phyloP scores from a whole-genome alignment of 495 filamentous ascomycete genomes.

The Podospora tetraspora region DNA sequence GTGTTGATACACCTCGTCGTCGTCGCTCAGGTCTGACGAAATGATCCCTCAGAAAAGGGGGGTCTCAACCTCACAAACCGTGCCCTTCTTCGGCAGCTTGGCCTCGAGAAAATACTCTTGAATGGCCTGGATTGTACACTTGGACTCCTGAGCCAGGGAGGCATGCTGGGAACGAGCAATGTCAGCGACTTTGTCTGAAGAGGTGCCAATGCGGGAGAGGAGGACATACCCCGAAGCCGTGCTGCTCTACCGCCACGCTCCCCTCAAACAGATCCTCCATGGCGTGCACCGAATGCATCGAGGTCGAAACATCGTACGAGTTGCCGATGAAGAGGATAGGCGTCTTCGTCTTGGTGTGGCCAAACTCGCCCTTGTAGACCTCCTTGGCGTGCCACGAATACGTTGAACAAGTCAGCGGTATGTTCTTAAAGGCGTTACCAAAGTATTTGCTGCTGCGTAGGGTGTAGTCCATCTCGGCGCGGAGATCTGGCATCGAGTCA shows the following conservation, averaged over 20 bases:
- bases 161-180: neutral
- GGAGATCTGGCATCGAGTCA: neutral
- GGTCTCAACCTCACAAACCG: neutral
- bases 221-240: neutral
- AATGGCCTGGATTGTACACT: neutral
- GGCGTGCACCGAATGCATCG: neutral
- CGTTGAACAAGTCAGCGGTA: conserved; percentile 28
- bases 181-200: neutral
- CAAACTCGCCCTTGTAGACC: conserved; percentile 35
- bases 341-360: conserved; percentile 35
- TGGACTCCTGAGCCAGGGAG: neutral
- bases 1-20: neutral
- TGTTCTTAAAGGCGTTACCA: neutral
- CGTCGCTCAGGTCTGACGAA: neutral
- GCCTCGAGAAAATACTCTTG: neutral
- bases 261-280: neutral
- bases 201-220: neutral
- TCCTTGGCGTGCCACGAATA: conserved; percentile 42
- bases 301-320: conserved; percentile 26
- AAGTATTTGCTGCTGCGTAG: neutral
- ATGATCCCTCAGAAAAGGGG: neutral
- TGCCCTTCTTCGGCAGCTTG: neutral
- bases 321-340: conserved; percentile 43
- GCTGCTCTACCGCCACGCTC: neutral
- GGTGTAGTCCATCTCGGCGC: neutral